Evolutionary conservation across 345 rosid genomes (phyloP).

Genomic region (Eucalyptus lansdowneana): DNA sequence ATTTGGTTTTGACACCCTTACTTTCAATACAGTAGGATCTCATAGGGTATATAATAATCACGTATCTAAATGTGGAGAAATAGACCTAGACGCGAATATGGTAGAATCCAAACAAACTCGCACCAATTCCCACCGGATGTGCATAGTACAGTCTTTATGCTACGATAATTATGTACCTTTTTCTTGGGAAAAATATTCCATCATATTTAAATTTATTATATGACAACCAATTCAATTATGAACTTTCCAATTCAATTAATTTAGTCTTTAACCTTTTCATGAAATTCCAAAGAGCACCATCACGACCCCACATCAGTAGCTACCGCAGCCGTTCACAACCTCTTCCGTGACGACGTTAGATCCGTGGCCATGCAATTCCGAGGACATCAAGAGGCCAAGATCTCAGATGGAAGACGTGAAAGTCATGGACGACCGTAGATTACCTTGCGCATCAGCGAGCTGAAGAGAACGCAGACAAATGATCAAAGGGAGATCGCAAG

Average conservation of each 20-base stretch:
- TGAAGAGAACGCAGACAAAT: background rate
- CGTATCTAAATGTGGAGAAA: background rate
- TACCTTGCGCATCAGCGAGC: background rate
- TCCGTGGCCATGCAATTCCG: background rate
- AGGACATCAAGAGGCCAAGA: background rate
- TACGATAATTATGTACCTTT: too few relatives aligned
- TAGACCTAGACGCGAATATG: background rate
- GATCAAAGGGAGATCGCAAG: background rate
- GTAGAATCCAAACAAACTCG: background rate
- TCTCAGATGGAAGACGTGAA: background rate
- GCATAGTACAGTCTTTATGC: background rate
- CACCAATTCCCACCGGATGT: background rate
- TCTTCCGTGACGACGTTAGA: background rate
- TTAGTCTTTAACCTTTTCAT: fast-evolving
- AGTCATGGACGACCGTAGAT: background rate
- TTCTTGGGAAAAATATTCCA: background rate
- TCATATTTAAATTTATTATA: background rate
- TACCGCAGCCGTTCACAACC: background rate
- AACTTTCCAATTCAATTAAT: background rate
- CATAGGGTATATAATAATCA: fast-evolving
- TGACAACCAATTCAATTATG: fast-evolving
- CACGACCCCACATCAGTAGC: background rate
- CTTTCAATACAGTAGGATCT: background rate
- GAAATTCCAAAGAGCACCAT: background rate
- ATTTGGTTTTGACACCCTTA: too few relatives aligned